Base-by-base conservation (phyloP, 768 basidiomycete genomes). In the Boletus rufocinnamomeus region DNA sequence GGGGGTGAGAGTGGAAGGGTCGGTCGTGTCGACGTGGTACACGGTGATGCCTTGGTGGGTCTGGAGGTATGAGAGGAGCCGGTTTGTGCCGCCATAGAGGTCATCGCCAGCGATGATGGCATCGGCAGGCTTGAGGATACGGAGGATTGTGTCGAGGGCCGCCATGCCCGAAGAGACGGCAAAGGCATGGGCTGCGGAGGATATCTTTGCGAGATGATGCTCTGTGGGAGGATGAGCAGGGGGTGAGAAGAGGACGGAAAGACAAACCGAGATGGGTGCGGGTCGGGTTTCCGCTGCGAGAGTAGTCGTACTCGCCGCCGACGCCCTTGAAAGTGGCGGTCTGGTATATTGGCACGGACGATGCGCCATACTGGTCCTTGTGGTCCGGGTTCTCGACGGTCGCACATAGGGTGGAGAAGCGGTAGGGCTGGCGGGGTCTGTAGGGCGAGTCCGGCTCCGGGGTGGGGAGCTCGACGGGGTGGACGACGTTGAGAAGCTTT, bases 91-190 rank as follows among this genome's bases (percentile, higher is more conserved):
- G 37, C 97, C 97, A 74, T 99, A 99, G 27, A 98, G 78, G 72
- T 99, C 96, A 72, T 98, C 96, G 28, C 95, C 95, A 4, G 97
- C 94, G 64, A 99, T 89, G 60, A 99, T 83, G 72, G 95, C 91
- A 74, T 93, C 89, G n/a, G 93, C 93, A 6, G 96, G 94, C 75
- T 95, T 96, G 65, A 98, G 85, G 30, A 98, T 72, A 50, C 97
- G 90, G 49, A 97, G 82, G 66, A 99, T 98, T 52, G 94, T 85
- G 74, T 99, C 97, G 43, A 98, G 83, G 3, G 95, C 95, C 19
- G 96, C 95, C 97, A 99, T 99, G 54, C 97, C 97, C 5, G 96
- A 98, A 6, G 94, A 92, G 6, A 99, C 93, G 21, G 88, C 84
- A 70, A 96, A 92, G 1, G 93, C 93, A 82, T 96, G 87, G 6